Percentiles rank a stretch among this genome's conserved stretches.
Evolutionary conservation across 345 rosid genomes (phyloP).

Genomic region (Citrus medica): DNA sequence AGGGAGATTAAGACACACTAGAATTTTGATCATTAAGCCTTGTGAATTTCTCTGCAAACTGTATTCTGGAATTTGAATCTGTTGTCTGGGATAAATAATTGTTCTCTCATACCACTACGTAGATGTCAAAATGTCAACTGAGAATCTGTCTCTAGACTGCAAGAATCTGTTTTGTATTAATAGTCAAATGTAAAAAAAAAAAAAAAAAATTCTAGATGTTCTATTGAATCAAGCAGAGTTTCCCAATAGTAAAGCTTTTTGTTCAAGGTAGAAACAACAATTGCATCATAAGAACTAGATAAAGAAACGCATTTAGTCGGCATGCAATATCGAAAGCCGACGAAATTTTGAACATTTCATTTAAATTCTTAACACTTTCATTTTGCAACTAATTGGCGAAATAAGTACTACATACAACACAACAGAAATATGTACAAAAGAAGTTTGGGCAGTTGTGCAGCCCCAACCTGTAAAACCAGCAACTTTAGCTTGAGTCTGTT

Average conservation of each 20-base stretch:
- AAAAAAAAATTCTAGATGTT: background rate
- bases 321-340: background rate
- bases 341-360: background rate
- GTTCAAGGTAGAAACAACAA: background rate
- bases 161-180: background rate
- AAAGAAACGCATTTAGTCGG: background rate
- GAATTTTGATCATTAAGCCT: background rate
- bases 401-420: background rate
- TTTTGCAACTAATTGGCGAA: background rate
- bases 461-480: background rate
- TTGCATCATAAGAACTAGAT: background rate
- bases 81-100: background rate
- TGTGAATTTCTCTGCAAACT: background rate
- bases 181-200: no score
- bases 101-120: background rate
- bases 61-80: background rate
- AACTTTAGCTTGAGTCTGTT: constrained; percentile 43
- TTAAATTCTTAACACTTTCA: constrained; percentile 7
- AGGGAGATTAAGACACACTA: constrained; percentile 44
- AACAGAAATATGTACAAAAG: constrained; percentile 4
- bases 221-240: background rate
- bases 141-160: background rate
- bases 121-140: background rate
- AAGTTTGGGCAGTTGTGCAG: background rate
- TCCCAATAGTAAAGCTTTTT: background rate